Evolutionary conservation across 2,329 filamentous ascomycete species (phyloP), one percentile per base, ranked within the genome.

Genomic region (Penicillium sp.): DNA sequence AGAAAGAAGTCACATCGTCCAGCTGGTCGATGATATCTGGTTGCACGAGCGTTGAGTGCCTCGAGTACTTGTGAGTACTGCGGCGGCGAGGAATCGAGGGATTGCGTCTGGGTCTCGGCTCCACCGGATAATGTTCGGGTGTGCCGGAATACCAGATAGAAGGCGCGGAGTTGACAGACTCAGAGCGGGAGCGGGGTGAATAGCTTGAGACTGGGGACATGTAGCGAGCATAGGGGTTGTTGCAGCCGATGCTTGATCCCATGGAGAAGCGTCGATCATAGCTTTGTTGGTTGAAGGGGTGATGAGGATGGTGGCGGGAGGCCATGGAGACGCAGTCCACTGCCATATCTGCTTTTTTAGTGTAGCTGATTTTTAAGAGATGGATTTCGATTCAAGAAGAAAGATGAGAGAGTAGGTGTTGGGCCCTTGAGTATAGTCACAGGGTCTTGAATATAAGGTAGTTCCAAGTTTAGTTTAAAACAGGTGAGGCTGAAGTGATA

Each of bases 1-100:
- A 72, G 14, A 78, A 78, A 42, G 80, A 80, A n/a, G 80, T 69
- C 2, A 79, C 74, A 45, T 75, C 77, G 65, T 95, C 92, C 1
- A 97, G 81, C 4, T 76, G 75, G 67, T 96, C 92, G 62, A 97
- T 93, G 8, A 78, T 77, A 67, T 97, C 91, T 1, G 88, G 80
- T 38, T 80, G 80, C 22, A 84, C 80, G 13, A 65, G 54, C 22
- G 55, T 54, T 8, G 64, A 66, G 31, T 60, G 45, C 0, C 57
- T 61, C 2, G 57, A 53, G 46, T 53, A 57, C 31, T 50, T 50
- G 8, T 53, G 58, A 12, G 52, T 57, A 28, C 49, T 48, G 19
- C 50, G 55, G 39, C 46, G 55, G 14, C 54, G 55, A 1, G 50
- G 55, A n/a, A 53, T 45, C 19, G 51, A 50, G 14, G 37, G 54